A percentile compares a stretch with the other conserved stretches of the same genome.
phyloP scores from a whole-genome alignment of 1,284 basidiomycete genomes.

The Porodaedalea pini region DNA sequence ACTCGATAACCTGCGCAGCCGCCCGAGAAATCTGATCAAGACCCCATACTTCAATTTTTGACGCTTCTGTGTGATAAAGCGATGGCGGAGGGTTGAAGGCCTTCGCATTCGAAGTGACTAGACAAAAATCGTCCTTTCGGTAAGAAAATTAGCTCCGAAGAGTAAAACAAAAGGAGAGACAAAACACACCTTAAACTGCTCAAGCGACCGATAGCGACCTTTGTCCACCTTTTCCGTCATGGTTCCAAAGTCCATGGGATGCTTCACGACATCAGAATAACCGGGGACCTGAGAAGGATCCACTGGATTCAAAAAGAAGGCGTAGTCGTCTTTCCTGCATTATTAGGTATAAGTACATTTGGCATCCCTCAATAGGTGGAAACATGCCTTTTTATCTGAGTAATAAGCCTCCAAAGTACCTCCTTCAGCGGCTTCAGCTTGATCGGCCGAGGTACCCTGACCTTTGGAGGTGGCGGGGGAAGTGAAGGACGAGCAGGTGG shows the following conservation, averaged over 20 bases:
- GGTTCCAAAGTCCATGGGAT: slow-evolving; percentile 82
- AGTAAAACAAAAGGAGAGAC: neutral
- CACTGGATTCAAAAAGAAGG: slow-evolving; percentile 76
- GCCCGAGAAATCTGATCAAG: slow-evolving; percentile 70
- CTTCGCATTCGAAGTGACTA: slow-evolving; percentile 72
- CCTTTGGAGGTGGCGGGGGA: slow-evolving; percentile 8
- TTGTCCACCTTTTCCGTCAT: slow-evolving; percentile 64
- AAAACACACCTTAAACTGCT: slow-evolving; percentile 66
- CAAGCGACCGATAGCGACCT: slow-evolving; percentile 68
- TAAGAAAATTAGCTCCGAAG: neutral
- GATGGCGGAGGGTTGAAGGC: slow-evolving; percentile 68
- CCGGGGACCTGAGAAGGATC: slow-evolving; percentile 61
- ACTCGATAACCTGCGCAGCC: slow-evolving; percentile 67
- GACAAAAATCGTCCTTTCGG: slow-evolving; percentile 58
- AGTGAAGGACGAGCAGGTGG: neutral
- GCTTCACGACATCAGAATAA: slow-evolving; percentile 64
- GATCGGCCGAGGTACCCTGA: slow-evolving; percentile 44
- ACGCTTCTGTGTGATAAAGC: slow-evolving; percentile 70
- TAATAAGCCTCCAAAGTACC: slow-evolving; percentile 61
- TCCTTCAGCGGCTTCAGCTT: slow-evolving; percentile 78
- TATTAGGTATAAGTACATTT: neutral
- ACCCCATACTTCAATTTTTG: slow-evolving; percentile 62
- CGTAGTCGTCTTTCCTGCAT: slow-evolving; percentile 78
- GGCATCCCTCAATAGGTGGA: slow-evolving; percentile 2
- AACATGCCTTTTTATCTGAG: slow-evolving; percentile 68